Percentiles rank a stretch among this genome's conserved stretches.
Conservation (phyloP, 2,329 filamentous ascomycete genomes). For the Coniochaeta pulveracea region DNA sequence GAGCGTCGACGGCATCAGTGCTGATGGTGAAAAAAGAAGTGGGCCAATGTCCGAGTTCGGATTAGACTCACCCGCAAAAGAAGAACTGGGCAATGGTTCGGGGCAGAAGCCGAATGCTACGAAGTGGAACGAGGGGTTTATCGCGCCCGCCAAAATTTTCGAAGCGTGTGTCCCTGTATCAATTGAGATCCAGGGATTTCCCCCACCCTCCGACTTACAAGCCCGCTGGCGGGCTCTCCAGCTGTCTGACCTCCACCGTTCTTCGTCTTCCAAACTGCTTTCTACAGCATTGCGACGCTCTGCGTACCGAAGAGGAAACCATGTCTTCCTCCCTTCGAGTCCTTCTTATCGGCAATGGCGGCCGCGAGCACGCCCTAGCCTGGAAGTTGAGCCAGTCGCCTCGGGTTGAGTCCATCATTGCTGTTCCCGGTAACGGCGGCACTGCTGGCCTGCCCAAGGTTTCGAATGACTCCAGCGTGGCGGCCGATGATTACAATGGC, state of each 20-base stretch:
- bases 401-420: conserved; percentile 63
- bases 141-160: conserved; percentile 8
- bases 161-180: too few species aligned
- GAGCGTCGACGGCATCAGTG: too few species aligned
- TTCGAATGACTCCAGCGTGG: conserved; percentile 58
- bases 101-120: too few species aligned
- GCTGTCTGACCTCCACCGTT: not conserved
- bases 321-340: conserved; percentile 43
- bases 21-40: too few species aligned
- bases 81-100: not conserved
- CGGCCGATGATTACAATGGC: conserved; percentile 64
- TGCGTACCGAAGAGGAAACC: not conserved
- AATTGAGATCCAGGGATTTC: too few species aligned
- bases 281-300: not conserved
- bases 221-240: too few species aligned
- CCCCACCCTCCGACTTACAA: too few species aligned
- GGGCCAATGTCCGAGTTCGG: too few species aligned
- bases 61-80: too few species aligned
- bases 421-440: conserved; percentile 75
- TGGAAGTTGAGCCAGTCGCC: conserved; percentile 87
- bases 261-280: conserved; percentile 1
- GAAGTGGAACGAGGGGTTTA: conserved; percentile 3
- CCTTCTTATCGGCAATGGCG: conserved; percentile 85
- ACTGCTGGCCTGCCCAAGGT: conserved; percentile 62
- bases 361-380: conserved; percentile 85